These are phyloP conservation scores for Leccinum longicurvipes DNA, from an alignment of 768 basidiomycete species.

Conservation along the genomic window DNA sequence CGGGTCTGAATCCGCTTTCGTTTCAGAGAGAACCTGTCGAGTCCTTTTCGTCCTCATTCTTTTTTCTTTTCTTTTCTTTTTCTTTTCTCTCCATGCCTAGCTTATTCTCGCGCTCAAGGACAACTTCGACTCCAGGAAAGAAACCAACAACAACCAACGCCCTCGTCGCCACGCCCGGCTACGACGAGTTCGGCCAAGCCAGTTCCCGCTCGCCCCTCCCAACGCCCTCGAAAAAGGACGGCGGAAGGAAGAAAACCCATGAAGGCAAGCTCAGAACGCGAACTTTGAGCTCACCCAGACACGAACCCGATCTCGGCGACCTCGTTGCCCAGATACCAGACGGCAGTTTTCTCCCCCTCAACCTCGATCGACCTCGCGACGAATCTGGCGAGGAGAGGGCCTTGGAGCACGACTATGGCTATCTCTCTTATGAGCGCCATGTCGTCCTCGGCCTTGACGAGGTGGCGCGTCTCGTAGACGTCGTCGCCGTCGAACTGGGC, in stretches of 20 bases:
- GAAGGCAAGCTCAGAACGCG: slow-evolving; percentile 37
- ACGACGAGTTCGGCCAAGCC: slow-evolving; percentile 69
- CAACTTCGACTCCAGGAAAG: slow-evolving; percentile 54
- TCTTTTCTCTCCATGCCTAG: slow-evolving; percentile 55
- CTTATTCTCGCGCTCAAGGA: slow-evolving; percentile 69
- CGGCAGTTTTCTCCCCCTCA: slow-evolving; percentile 52
- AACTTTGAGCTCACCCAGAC: slow-evolving; percentile 39
- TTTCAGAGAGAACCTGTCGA: slow-evolving; percentile 13
- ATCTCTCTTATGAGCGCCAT: slow-evolving; percentile 68
- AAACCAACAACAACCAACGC: slow-evolving; percentile 22
- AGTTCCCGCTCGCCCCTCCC: slow-evolving; percentile 23
- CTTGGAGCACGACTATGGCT: slow-evolving; percentile 59
- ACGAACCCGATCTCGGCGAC: slow-evolving; percentile 31
- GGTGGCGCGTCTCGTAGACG: slow-evolving; percentile 66
- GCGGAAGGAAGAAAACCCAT: slow-evolving; percentile 41
- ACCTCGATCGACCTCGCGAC: slow-evolving; percentile 45
- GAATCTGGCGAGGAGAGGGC: slow-evolving; percentile 38
- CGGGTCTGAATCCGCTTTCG: not conserved
- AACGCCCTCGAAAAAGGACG: slow-evolving; percentile 46
- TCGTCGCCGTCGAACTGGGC: slow-evolving; percentile 66
- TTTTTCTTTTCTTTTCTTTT: not conserved
- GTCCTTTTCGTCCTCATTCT: slow-evolving; percentile 12
- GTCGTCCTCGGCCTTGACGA: slow-evolving; percentile 76
- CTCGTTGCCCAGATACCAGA: slow-evolving; percentile 43
- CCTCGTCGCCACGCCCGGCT: slow-evolving; percentile 16